phyloP scores from a whole-genome alignment of 2,329 filamentous ascomycete genomes.

The Fusarium sterilihyphosum region DNA sequence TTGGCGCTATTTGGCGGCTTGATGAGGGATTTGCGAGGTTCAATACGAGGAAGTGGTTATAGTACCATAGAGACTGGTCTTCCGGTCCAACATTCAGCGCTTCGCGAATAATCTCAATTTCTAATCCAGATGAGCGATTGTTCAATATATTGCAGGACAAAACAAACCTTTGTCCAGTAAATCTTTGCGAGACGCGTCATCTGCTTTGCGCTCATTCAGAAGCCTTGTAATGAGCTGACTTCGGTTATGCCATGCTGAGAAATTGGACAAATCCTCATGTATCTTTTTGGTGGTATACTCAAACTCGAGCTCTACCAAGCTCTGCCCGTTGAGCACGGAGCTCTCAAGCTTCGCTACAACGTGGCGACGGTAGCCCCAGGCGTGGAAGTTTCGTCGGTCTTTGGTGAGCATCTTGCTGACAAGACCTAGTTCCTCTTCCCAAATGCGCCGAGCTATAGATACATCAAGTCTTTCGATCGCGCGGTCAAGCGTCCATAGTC shows the following conservation, averaged over 20 bases:
- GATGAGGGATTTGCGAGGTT: slow-evolving; percentile 65
- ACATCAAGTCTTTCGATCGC: slow-evolving; percentile 71
- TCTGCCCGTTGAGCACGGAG: slow-evolving; percentile 59
- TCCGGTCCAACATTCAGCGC: slow-evolving; percentile 90
- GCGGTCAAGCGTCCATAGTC: slow-evolving; percentile 83
- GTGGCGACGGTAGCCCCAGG: slow-evolving; percentile 89
- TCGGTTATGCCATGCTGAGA: slow-evolving; percentile 95
- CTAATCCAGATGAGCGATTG: slow-evolving; percentile 51
- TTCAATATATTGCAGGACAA: neutral
- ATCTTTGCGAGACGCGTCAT: slow-evolving; percentile 67
- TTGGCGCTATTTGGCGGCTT: slow-evolving; percentile 69
- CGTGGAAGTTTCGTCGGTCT: slow-evolving; percentile 94
- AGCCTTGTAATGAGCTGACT: slow-evolving; percentile 83
- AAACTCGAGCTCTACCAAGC: slow-evolving; percentile 83
- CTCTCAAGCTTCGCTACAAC: slow-evolving; percentile 82
- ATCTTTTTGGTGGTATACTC: slow-evolving; percentile 93
- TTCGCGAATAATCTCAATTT: slow-evolving; percentile 78
- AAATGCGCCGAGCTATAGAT: slow-evolving; percentile 70
- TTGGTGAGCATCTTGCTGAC: slow-evolving; percentile 87
- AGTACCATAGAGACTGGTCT: slow-evolving; percentile 97
- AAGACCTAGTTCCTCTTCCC: slow-evolving; percentile 84
- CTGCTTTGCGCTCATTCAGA: slow-evolving; percentile 75
- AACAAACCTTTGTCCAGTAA: slow-evolving; percentile 76
- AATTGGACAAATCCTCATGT: slow-evolving; percentile 85
- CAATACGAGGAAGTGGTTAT: slow-evolving; percentile 87